Evolutionary conservation across 2,329 filamentous ascomycete species (phyloP), one percentile per base, ranked within the genome.

Genomic region (Fusarium abutilonis): DNA sequence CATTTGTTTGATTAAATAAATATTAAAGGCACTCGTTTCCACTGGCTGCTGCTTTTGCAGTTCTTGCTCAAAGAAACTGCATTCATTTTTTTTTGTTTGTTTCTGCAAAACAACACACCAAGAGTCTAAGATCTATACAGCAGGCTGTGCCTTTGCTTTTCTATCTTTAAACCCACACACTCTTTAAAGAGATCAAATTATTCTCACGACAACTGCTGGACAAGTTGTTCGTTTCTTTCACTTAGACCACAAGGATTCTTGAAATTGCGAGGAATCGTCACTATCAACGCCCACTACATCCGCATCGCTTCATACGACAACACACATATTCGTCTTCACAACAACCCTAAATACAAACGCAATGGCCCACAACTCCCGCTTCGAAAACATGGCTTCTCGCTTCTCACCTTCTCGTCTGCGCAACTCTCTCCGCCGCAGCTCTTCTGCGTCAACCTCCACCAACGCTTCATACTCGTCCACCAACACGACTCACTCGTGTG

Each of bases 351-450:
- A 31, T 41, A 26, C 42, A 15, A 26, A 15, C 26, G 59, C 21
- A 35, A 70, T 70, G 68, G 40, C 61, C 46, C 64, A 63, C 49
- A 59, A 48, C 41, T 77, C 80, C 9, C 80, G 80, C 67, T 80
- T 85, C 75, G 78, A 84, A 59, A 72, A 76, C 59, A 78, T 85
- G 72, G 75, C 80, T 53, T 73, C 78, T 53, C 82, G 82, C 76
- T 81, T 86, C 75, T 80, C 80, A 10, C 75, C 79, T n/a, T 74
- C 73, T 46, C 75, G 71, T 63, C 72, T 86, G 43, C 82, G 83
- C 60, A 80, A 79, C 43, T 83, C 82, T 9, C 78, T 86, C 73
- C 82, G 83, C 57, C 81, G 83, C 56, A 80, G 76, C 10, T 81
- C 80, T 2, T 80, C 81, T 10, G 73, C 78, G 17, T 80, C 81